phyloP scores from a whole-genome alignment of 192 early-diverging fungal genomes.

The Chytriomyces sp. region DNA sequence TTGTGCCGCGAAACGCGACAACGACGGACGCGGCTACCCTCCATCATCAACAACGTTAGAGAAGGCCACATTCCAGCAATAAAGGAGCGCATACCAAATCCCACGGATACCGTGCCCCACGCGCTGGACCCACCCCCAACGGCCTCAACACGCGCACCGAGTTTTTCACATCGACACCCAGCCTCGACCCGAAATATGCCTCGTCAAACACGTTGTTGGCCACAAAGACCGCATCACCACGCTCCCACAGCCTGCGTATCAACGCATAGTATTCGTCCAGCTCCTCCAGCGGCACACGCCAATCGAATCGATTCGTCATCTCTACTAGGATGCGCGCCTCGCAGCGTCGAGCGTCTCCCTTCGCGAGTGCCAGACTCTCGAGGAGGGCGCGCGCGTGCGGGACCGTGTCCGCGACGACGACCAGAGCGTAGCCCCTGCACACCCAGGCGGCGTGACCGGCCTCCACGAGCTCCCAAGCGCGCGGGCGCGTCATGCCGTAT shows the following conservation, averaged over 20 bases:
- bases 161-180: slow-evolving; percentile 1
- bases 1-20: background rate
- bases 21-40: too few relatives aligned
- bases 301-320: slow-evolving; percentile 26
- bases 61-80: background rate
- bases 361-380: background rate
- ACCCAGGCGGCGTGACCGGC: background rate
- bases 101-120: too few relatives aligned
- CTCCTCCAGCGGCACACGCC: slow-evolving; percentile 3
- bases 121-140: background rate
- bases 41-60: too few relatives aligned
- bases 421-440: slow-evolving; percentile 2
- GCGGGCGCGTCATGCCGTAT: slow-evolving; percentile 3
- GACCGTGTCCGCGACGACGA: slow-evolving; percentile 20
- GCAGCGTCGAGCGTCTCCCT: background rate
- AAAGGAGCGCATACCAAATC: too few relatives aligned
- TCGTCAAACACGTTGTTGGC: slow-evolving; percentile 28
- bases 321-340: slow-evolving; percentile 8
- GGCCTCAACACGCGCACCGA: slow-evolving; percentile 11
- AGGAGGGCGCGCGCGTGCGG: slow-evolving; percentile 24
- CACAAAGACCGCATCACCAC: slow-evolving; percentile 16
- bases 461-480: slow-evolving; percentile 1
- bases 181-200: background rate
- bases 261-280: slow-evolving; percentile 10
- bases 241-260: background rate